Evolutionary conservation across 768 basidiomycete genomes (phyloP).

Genomic region (Imleria badia): DNA sequence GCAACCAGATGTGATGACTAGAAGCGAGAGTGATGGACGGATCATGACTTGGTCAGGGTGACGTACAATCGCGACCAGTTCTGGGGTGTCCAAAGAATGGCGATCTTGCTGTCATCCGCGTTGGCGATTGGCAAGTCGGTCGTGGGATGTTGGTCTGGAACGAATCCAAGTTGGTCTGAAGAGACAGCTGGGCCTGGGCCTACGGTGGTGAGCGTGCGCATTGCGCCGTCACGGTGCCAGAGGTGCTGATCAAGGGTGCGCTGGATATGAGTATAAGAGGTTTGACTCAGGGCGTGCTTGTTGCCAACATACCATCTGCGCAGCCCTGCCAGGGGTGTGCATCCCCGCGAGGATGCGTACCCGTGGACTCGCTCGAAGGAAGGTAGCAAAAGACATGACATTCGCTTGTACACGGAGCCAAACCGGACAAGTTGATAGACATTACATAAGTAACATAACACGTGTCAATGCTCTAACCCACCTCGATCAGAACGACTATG

Average conservation of each 20-base stretch:
- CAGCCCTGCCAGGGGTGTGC: neutral
- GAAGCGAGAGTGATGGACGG: neutral
- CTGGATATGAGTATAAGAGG: neutral
- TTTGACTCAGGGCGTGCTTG: neutral
- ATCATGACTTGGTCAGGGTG: neutral
- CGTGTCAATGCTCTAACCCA: too few relatives aligned
- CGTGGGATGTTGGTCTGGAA: conserved; percentile 10
- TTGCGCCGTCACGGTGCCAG: neutral
- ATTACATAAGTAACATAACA: too few relatives aligned
- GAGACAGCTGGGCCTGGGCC: conserved; percentile 9
- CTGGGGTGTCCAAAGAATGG: conserved; percentile 70
- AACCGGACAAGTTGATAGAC: too few relatives aligned
- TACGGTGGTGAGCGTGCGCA: conserved; percentile 2
- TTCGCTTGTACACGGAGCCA: too few relatives aligned
- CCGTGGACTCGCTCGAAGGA: neutral
- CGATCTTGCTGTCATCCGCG: conserved; percentile 58
- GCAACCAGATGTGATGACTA: conserved; percentile 89
- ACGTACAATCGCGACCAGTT: conserved; percentile 79
- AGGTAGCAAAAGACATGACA: conserved; percentile 3
- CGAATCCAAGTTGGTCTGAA: conserved; percentile 32
- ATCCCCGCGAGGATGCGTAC: neutral
- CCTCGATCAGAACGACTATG: too few relatives aligned
- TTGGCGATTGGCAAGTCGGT: conserved; percentile 51
- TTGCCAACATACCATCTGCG: neutral
- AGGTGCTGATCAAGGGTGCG: neutral